Evolutionary conservation across 1,284 basidiomycete species (phyloP), one percentile per base, ranked within the genome.

Genomic region (Tilletia caries): DNA sequence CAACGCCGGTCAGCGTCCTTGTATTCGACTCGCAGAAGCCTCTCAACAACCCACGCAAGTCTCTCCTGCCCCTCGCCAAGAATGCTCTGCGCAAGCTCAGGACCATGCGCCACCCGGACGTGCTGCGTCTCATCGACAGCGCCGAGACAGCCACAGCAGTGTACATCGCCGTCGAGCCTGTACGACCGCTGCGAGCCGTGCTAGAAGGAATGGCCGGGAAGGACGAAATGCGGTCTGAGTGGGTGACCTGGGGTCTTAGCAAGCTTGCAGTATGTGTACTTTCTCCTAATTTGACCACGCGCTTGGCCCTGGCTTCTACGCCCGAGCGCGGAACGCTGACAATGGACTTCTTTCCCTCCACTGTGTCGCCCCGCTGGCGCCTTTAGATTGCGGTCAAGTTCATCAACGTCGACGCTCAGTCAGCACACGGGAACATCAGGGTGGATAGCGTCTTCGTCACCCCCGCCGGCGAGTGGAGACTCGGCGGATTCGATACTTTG

Each of bases 91-190:
- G 92, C 72, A 98, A 95, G 84, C 86, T 98, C 13, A 88, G 95
- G 50, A 92, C 93, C 1, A 91, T 91, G 6, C 89, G 96, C 44
- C 96, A 98, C 86, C 96, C 96, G 0, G 92, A 98, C 83, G 89
- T 98, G 2, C 88, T 99, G 77, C 95, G 92, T 82, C 95, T 96
- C 84, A 89, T 98, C 85, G 84, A 84, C 25, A 92, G 89, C 1
- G 89, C 92, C 5, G 95, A 97, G 82, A 91, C 92, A 1, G 93
- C 95, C 64, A 89, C 89, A 0, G 88, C 89, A 0, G 88, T 98
- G 50, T 92, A 93, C 84, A 92, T 99, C 76, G 92, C 96, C 85
- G 97, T 95, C 0, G 96, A 98, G 84, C 90, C 91, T 2, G 91
- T 98, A 6, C 87, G 88, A 25, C 92, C 93, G 2, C 85, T 98